Evolutionary conservation across 148 eudicot species (phyloP), one percentile per base, ranked within the genome.

Genomic region (Linanthus parryae): DNA sequence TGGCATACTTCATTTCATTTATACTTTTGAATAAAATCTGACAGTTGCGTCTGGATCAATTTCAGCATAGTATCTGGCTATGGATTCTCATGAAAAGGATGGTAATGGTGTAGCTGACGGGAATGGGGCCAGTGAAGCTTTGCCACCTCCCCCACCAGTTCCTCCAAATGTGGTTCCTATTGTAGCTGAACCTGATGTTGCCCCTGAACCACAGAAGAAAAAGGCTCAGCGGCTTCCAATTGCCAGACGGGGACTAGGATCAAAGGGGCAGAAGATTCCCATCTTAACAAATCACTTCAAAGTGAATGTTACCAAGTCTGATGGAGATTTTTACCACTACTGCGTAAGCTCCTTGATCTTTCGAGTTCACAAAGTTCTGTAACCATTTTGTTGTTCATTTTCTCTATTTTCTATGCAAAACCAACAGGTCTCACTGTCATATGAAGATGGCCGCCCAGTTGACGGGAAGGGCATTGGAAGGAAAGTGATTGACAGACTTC

Each of bases 401-500:
- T n/a, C 12, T 2, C 8, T 8, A 24, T 10, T 7, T 17, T 13
- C 44, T 25, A 5, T 29, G 2, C 21, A 13, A 1, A 35, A n/a
- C 18, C 8, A n/a, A 47, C 46, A 73, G 76, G 73, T 78, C 14
- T 43, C 68, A 0, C 25, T 78, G 4, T 55, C 15, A 2, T 74
- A 78, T 33, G 80, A 78, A 42, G 84, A 74, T 67, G 84, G 71
- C 1, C 64, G 53, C 19, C 61, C 67, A 0, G 77, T 67, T 0
- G 79, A 78, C 9, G 77, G 27, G 2, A 78, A 78, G 41, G 84
- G 84, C 1, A 47, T 71, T 19, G 84, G 80, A 14, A 61, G 80
- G 13, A 67, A 39, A 44, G 61, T 78, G 59, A 41, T 64, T 17
- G 68, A 64, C 21, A 64, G 31, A 50, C 61, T 64, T 21, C 68